These are phyloP conservation scores for Singerocomus rubriflavus DNA, from an alignment of 1,284 basidiomycete species.

Conservation along the genomic window DNA sequence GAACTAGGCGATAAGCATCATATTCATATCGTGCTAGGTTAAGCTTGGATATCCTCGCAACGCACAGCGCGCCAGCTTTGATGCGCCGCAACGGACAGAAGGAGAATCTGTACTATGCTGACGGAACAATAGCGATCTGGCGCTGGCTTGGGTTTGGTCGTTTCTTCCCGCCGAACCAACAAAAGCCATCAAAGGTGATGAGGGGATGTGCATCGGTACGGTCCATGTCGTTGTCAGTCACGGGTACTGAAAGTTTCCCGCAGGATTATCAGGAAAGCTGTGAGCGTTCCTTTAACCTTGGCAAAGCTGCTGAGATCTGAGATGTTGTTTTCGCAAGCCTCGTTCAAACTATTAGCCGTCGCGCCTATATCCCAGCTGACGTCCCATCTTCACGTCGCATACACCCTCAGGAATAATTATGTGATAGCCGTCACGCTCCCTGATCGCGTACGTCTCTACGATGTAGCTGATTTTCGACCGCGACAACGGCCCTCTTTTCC, in stretches of 20 bases:
- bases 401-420: conserved; percentile 47
- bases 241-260: conserved; percentile 7
- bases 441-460: conserved; percentile 44
- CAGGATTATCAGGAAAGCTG: conserved; percentile 74
- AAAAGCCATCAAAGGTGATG: conserved; percentile 39
- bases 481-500: conserved; percentile 29
- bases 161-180: conserved; percentile 55
- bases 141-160: conserved; percentile 63
- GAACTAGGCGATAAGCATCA: neutral
- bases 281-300: conserved; percentile 28
- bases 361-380: conserved; percentile 41
- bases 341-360: conserved; percentile 58
- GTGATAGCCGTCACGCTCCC: conserved; percentile 47
- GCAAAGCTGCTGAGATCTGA: conserved; percentile 4
- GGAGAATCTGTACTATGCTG: conserved; percentile 37
- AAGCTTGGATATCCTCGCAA: conserved; percentile 53
- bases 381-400: conserved; percentile 44
- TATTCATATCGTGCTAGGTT: conserved; percentile 43
- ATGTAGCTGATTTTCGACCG: conserved; percentile 44
- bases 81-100: conserved; percentile 41
- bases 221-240: conserved; percentile 9
- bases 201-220: conserved; percentile 61
- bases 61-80: conserved; percentile 57
- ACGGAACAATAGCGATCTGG: conserved; percentile 60
- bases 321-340: conserved; percentile 38